phyloP scores from a whole-genome alignment of 176 grass and related monocot species.

The Pontederia crassipes region DNA sequence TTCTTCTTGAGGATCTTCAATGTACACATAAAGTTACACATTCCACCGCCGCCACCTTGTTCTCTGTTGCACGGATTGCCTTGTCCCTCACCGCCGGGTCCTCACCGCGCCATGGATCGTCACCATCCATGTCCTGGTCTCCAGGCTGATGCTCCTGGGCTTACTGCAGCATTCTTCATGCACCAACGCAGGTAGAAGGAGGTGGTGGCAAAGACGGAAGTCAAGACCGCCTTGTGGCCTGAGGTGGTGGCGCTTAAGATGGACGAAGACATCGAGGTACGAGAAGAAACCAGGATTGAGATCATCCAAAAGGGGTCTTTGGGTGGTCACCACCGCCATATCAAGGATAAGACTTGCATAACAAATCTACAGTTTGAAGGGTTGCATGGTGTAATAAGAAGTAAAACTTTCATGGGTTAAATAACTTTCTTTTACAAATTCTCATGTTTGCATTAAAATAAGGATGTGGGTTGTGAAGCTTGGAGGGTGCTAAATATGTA shows the following conservation, averaged over 20 bases:
- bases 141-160: background rate
- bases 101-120: background rate
- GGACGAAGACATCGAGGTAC: conserved; percentile 4
- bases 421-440: too few relatives aligned
- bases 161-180: background rate
- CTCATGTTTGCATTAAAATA: too few relatives aligned
- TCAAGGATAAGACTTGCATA: too few relatives aligned
- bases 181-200: background rate
- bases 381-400: too few relatives aligned
- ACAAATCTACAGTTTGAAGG: too few relatives aligned
- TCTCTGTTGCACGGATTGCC: background rate
- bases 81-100: background rate
- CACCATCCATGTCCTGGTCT: background rate
- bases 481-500: too few relatives aligned
- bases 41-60: background rate
- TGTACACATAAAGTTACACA: too few relatives aligned
- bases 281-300: background rate
- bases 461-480: too few relatives aligned
- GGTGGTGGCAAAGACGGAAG: background rate
- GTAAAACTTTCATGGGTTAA: too few relatives aligned
- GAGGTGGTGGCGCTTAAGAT: background rate
- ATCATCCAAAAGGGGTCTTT: background rate
- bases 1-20: too few relatives aligned
- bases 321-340: too few relatives aligned
- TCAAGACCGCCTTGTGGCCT: background rate